Base-by-base conservation (phyloP, 768 basidiomycete species). In the Sistotremastrum suecicum region DNA sequence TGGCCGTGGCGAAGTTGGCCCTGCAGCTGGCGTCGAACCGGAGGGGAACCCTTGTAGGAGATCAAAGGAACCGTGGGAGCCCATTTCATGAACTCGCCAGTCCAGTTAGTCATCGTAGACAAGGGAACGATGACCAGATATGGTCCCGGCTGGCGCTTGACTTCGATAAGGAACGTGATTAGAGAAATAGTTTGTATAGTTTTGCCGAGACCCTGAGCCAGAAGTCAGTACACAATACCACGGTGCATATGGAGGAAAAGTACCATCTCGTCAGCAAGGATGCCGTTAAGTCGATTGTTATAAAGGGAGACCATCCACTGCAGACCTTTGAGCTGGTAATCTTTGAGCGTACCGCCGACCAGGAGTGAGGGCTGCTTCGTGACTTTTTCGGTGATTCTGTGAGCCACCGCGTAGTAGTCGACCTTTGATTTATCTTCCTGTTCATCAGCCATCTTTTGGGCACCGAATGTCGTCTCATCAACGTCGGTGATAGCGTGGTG, bases 301-400 rank as follows among this genome's bases (percentile, higher is more conserved):
- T 91, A 95, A 65, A 95, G 70, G 63, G 84, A 88, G 55, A 97
- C 91, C 91, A 95, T 94, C 90, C 91, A 97, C 63, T 94, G 91
- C 55, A 97, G 62, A 48, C 91, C 91, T 66, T 92, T 91, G 55
- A 95, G 48, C 63, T 95, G 91, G 59, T 95, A 94, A 41, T 92
- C 90, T 63, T 95, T 97, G 56, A 97, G 69, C 1, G 80, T 88
- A 40, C 91, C 91, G 49, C 90, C 91, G 33, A 84, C 59, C 11
- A 95, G 75, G 30, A 95, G 68, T 36, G 54, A 53, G 2, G 87
- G 87, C 57, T 90, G 87, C 51, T 60, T 70, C 29, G 75, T 64
- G 50, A 98, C 64, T 62, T 71, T 91, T 72, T 99, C 95, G 54
- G 81, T 82, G 54, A 89, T 83, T 49, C 79, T 71, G 61, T 98